A percentile compares a stretch with the other conserved stretches of the same genome.
Evolutionary conservation across 2,329 filamentous ascomycete genomes (phyloP).

Genomic region (Colletotrichum graminicola): DNA sequence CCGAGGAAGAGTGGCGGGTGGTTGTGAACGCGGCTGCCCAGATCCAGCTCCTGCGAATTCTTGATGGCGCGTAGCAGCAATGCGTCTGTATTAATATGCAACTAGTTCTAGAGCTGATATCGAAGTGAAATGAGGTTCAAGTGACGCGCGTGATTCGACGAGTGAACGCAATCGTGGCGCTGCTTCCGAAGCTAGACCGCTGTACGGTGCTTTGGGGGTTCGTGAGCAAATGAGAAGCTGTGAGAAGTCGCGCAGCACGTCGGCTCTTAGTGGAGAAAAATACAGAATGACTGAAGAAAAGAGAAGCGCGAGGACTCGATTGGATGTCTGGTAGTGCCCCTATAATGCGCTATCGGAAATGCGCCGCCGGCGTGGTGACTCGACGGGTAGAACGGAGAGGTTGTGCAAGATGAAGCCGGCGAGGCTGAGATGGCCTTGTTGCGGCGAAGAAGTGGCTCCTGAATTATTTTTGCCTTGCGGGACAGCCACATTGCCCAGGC

Average conservation of each 20-base stretch:
- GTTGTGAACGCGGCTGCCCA: background rate
- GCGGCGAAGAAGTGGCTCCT: conserved; percentile 38
- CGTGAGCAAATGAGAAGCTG: conserved; percentile 11
- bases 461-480: conserved; percentile 28
- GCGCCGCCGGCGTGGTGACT: conserved; percentile 40
- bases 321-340: conserved; percentile 5
- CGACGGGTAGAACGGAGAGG: conserved; percentile 35
- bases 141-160: conserved; percentile 11
- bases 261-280: conserved; percentile 2
- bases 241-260: conserved; percentile 3
- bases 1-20: conserved; percentile 5
- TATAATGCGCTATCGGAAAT: conserved; percentile 31
- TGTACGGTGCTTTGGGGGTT: background rate
- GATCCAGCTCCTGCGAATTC: conserved; percentile 8
- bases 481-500: conserved; percentile 23
- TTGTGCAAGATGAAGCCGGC: conserved; percentile 36
- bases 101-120: conserved; percentile 15
- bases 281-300: conserved; percentile 10
- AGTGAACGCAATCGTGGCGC: conserved; percentile 7
- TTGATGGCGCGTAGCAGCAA: conserved; percentile 7
- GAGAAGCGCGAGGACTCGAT: conserved; percentile 9
- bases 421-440: conserved; percentile 41
- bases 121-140: background rate
- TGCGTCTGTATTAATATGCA: conserved; percentile 6
- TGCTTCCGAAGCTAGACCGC: conserved; percentile 5